phyloP scores from a whole-genome alignment of 2,329 filamentous ascomycete species.

The Calonectria hongkongensis region DNA sequence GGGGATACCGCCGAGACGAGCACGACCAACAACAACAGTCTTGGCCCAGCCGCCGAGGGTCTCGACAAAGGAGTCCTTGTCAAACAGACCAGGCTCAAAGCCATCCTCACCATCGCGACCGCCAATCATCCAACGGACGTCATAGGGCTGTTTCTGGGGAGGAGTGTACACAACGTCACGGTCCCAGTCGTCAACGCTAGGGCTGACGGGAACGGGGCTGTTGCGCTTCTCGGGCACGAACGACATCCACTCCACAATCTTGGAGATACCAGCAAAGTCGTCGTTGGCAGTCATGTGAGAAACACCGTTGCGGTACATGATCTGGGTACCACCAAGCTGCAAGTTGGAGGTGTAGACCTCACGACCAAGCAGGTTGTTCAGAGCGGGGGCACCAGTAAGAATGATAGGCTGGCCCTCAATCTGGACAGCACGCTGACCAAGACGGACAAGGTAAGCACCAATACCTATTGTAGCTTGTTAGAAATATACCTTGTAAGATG shows the following conservation, averaged over 20 bases:
- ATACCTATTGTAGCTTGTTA: conserved; percentile 78
- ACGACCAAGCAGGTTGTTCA: conserved; percentile 98
- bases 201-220: conserved; percentile 92
- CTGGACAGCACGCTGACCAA: conserved; percentile 98
- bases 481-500: conserved; percentile 40
- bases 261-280: conserved; percentile 97
- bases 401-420: conserved; percentile 99
- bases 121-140: conserved; percentile 94
- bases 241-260: conserved; percentile 98
- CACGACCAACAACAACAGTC: conserved; percentile 96
- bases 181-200: conserved; percentile 91
- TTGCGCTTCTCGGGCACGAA: conserved; percentile 97
- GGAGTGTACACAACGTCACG: conserved; percentile 91
- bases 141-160: conserved; percentile 88
- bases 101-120: conserved; percentile 86
- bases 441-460: conserved; percentile 97
- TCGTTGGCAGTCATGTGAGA: conserved; percentile 99
- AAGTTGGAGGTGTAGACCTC: conserved; percentile 99
- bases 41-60: conserved; percentile 97
- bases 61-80: conserved; percentile 97
- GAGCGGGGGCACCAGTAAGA: conserved; percentile 94
- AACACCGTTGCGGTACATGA: conserved; percentile 99
- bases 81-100: conserved; percentile 94
- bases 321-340: conserved; percentile 99
- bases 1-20: conserved; percentile 96